These are phyloP conservation scores for Ceriops zippeliana DNA, from an alignment of 345 rosid species.

Conservation along the genomic window DNA sequence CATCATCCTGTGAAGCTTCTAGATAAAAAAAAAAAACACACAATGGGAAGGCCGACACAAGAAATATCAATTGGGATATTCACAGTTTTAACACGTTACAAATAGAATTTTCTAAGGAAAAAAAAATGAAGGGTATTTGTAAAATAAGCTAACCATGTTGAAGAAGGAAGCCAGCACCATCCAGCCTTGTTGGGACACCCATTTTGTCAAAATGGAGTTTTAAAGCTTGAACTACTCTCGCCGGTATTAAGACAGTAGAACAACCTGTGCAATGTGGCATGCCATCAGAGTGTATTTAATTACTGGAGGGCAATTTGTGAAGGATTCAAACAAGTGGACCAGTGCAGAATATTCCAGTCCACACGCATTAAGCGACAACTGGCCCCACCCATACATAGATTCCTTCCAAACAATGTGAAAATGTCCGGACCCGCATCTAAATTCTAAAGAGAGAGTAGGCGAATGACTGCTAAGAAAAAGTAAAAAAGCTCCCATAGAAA, in stretches of 20 bases:
- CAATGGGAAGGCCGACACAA: too few relatives aligned
- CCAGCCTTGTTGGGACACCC: constrained; percentile 48
- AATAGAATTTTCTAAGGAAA: background rate
- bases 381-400: constrained; percentile 5
- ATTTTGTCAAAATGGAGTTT: constrained; percentile 64
- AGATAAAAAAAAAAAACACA: background rate
- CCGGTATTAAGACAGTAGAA: constrained; percentile 74
- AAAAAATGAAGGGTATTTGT: background rate
- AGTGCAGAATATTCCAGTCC: constrained; percentile 18
- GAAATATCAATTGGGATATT: background rate
- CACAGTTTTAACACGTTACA: too few relatives aligned
- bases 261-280: constrained; percentile 41
- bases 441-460: background rate
- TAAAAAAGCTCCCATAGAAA: too few relatives aligned
- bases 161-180: constrained; percentile 30
- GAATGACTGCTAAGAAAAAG: too few relatives aligned
- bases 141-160: constrained; percentile 41
- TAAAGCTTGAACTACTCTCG: constrained; percentile 78
- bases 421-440: constrained; percentile 7
- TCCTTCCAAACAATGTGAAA: background rate
- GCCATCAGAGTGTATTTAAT: background rate
- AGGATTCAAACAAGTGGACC: constrained; percentile 14
- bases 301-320: constrained; percentile 4
- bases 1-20: constrained; percentile 36
- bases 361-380: background rate